Base-by-base conservation (phyloP, 805 yeast genomes). In the Suhomyces kilbournensis region DNA sequence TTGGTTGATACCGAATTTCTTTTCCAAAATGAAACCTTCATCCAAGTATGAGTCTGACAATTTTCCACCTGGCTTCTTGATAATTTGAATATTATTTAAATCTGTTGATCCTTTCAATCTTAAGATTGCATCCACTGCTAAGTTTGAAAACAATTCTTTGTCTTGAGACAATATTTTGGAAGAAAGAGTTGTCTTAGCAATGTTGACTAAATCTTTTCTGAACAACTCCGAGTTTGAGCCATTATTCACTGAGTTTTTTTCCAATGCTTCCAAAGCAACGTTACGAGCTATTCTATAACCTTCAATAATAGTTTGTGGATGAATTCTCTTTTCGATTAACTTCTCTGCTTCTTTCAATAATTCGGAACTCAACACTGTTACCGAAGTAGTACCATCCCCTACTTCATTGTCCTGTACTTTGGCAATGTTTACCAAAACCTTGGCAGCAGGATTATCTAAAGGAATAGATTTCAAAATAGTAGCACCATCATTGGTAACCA, bases 321-420 rank as follows among this genome's bases (percentile, higher is more conserved):
- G 99, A 58, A 94, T 94, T 67, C 88, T 92, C 68, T 86, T 88
- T 59, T 91, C 96, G 46, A 94, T 88, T 57, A 94, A 81, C 67
- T 85, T 85, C 71, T 94, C 97, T 32, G 98, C 97, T 74, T 93
- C 97, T 68, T 96, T 83, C 60, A 94, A 77, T 53, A 94, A 79
- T 71, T 94, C 98, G 8, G 97, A 92, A 43, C 93, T 85, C 53
- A 93, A 74, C 10, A 94, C 88, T 0, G 97, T 91, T 30, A 96
- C 99, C 23, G 97, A 88, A 0, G 99, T 93, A 42, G 99, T 94
- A 60, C 99, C 99, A 67, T 94, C 98, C 55, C 98, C 98, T 59
- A 93, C 97, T 70, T 93, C 97, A 55, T 96, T 97, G 69, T 94
- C 99, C 76, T 94, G 99, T 19, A 96, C 93, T 69, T 94, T 86